These are phyloP conservation scores for Aspergillus carbonarius DNA, from an alignment of 2,329 filamentous ascomycete genomes.

Conservation along the genomic window DNA sequence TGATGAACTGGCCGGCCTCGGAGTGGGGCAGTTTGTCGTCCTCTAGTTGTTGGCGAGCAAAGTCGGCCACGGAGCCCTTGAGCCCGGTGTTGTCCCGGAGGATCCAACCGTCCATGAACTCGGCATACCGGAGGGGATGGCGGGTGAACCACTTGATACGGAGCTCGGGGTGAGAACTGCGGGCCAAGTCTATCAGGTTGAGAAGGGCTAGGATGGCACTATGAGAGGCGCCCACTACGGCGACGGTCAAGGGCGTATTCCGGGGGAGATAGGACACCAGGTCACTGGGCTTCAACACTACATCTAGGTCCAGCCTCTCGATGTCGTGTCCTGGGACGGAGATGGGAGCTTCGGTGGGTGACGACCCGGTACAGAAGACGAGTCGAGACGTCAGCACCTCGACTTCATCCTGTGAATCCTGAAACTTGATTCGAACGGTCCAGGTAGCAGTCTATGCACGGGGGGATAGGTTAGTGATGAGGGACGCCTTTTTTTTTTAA, in stretches of 20 bases:
- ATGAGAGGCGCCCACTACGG: conserved; percentile 62
- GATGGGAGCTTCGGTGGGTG: conserved; percentile 47
- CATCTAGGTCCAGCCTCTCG: conserved; percentile 54
- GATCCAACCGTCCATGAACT: conserved; percentile 64
- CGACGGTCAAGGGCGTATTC: conserved; percentile 45
- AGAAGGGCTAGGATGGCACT: conserved; percentile 63
- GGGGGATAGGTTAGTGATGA: conserved; percentile 14
- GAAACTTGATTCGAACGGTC: conserved; percentile 33
- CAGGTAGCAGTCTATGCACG: conserved; percentile 29
- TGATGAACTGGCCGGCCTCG: conserved; percentile 48
- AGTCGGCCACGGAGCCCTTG: conserved; percentile 61
- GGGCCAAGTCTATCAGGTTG: conserved; percentile 58
- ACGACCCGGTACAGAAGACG: conserved; percentile 60
- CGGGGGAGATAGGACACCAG: conserved; percentile 45
- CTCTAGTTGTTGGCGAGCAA: conserved; percentile 60
- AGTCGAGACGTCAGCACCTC: conserved; percentile 46
- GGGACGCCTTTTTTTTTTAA: background rate
- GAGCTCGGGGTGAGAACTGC: conserved; percentile 53
- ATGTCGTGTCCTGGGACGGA: conserved; percentile 43
- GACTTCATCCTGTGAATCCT: conserved; percentile 29
- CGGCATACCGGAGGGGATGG: conserved; percentile 61
- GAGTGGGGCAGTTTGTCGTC: conserved; percentile 49
- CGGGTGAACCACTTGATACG: conserved; percentile 63
- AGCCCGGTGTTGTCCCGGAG: conserved; percentile 65
- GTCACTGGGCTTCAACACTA: conserved; percentile 54